Conservation (phyloP, 208 protist species). For the Wallacemonas sp. region DNA sequence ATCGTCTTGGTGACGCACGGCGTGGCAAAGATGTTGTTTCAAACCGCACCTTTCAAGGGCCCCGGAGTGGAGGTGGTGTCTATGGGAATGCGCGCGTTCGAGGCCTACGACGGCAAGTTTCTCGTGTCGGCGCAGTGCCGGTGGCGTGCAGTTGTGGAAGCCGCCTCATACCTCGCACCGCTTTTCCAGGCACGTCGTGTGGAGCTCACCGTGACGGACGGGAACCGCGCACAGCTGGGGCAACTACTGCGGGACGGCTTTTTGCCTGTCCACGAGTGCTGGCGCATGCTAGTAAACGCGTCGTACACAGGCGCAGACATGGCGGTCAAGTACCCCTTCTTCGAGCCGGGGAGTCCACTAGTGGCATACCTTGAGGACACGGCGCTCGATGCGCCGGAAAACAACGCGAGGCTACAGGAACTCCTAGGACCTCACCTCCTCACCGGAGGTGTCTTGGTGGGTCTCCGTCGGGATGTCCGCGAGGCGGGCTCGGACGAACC, state of each 20-base stretch:
- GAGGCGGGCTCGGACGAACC: conserved; percentile 2
- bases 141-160: conserved; percentile 85
- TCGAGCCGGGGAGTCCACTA: conserved; percentile 30
- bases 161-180: conserved; percentile 68
- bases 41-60: conserved; percentile 82
- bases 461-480: conserved; percentile 19
- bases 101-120: conserved; percentile 81
- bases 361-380: conserved; percentile 24
- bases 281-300: conserved; percentile 45
- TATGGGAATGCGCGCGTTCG: conserved; percentile 78
- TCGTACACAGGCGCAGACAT: not conserved
- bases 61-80: conserved; percentile 89
- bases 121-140: conserved; percentile 65
- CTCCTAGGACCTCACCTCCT: conserved; percentile 41
- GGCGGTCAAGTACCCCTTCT: conserved; percentile 22
- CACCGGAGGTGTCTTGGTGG: conserved; percentile 66
- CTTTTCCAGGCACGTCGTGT: conserved; percentile 56
- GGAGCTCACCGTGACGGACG: conserved; percentile 27
- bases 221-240: conserved; percentile 43
- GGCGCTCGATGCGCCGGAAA: conserved; percentile 12
- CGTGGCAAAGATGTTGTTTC: conserved; percentile 64
- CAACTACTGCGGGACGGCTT: conserved; percentile 71
- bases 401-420: conserved; percentile 10
- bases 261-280: conserved; percentile 69
- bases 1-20: conserved; percentile 82